Conservation (phyloP, 257 asterid genomes). For the Capsicum pubescens region DNA sequence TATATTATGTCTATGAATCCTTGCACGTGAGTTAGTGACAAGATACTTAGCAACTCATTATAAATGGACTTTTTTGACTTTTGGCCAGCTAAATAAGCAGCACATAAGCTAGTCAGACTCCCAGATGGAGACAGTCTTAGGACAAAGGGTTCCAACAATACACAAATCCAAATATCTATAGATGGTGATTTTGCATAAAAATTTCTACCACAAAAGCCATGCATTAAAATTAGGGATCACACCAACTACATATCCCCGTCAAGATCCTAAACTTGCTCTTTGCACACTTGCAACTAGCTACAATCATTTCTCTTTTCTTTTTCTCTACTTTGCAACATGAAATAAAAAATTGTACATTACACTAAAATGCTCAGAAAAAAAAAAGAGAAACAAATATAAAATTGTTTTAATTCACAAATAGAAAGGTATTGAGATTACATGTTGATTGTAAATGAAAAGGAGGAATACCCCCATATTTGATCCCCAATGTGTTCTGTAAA, state of each 20-base stretch:
- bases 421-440: neutral
- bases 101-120: conserved; percentile 53
- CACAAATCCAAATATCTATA: conserved; percentile 31
- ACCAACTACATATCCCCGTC: conserved; percentile 10
- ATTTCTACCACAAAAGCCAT: conserved; percentile 25
- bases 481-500: neutral
- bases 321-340: no score
- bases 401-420: neutral
- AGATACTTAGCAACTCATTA: conserved; percentile 34
- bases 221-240: conserved; percentile 23
- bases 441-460: neutral
- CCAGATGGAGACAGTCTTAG: conserved; percentile 61
- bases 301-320: neutral
- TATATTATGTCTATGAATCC: conserved; percentile 46
- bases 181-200: conserved; percentile 12
- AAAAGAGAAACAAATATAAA: neutral
- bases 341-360: neutral
- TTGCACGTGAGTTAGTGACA: conserved; percentile 61
- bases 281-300: neutral
- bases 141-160: conserved; percentile 44
- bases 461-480: neutral
- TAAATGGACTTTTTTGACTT: conserved; percentile 37
- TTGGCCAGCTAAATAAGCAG: conserved; percentile 50
- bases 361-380: neutral
- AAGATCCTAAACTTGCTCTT: conserved; percentile 29